Evolutionary conservation across 139 green algal genomes (phyloP).

Genomic region (Tetraselmis chui): DNA sequence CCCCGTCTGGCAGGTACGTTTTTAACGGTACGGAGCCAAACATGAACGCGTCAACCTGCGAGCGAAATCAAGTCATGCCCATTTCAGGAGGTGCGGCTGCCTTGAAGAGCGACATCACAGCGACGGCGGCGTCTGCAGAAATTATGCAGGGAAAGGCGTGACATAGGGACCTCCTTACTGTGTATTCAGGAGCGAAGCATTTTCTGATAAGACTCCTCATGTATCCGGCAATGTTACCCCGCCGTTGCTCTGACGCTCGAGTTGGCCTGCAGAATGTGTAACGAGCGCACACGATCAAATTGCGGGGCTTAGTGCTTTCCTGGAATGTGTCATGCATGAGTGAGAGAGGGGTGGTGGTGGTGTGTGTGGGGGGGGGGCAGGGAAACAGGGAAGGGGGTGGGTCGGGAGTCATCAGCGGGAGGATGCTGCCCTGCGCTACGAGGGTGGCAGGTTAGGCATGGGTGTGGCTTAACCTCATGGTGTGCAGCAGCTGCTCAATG

Average conservation of each 20-base stretch:
- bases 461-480: slow-evolving; percentile 16
- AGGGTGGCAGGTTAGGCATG: too few relatives aligned
- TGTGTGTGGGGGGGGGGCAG: too few relatives aligned
- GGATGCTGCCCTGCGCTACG: too few relatives aligned
- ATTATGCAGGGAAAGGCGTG: background rate
- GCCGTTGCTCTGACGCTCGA: slow-evolving; percentile 15
- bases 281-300: too few relatives aligned
- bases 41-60: slow-evolving; percentile 70
- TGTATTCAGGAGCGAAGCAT: slow-evolving; percentile 34
- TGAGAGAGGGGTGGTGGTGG: too few relatives aligned
- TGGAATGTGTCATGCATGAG: too few relatives aligned
- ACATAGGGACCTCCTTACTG: slow-evolving; percentile 5
- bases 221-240: slow-evolving; percentile 31
- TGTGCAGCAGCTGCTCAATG: slow-evolving; percentile 25
- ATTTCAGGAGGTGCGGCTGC: background rate
- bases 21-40: slow-evolving; percentile 93
- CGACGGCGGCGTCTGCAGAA: background rate
- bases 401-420: too few relatives aligned
- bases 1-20: slow-evolving; percentile 92
- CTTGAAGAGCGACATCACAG: background rate
- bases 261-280: too few relatives aligned
- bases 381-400: too few relatives aligned
- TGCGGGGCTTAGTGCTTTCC: too few relatives aligned
- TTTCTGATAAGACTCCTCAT: slow-evolving; percentile 28
- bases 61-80: background rate